Conservation (phyloP, 495 filamentous ascomycete species). For the Margaritispora aquatica region DNA sequence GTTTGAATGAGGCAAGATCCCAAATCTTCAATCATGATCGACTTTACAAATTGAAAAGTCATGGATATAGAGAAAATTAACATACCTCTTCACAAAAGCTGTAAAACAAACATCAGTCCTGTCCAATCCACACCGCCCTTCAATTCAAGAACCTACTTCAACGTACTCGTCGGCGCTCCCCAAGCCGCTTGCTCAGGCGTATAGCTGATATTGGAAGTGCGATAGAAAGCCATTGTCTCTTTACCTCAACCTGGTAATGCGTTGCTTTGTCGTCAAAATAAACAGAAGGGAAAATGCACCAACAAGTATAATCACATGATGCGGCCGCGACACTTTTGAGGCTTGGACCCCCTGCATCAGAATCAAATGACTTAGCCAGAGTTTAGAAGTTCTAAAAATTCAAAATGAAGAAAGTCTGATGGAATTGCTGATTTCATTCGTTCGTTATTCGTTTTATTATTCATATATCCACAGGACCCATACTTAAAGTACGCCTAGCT, state of each 20-base stretch:
- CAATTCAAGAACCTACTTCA: conserved; percentile 2
- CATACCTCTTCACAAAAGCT: conserved; percentile 12
- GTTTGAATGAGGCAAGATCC: not conserved
- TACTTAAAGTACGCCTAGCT: not conserved
- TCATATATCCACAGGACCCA: not conserved
- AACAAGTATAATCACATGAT: not conserved
- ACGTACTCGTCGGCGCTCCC: not conserved
- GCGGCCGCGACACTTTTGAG: too few species aligned
- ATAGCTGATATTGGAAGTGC: not conserved
- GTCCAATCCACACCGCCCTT: not conserved
- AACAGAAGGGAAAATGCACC: not conserved
- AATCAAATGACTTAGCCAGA: too few species aligned
- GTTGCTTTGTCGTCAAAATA: too few species aligned
- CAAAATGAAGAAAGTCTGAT: too few species aligned
- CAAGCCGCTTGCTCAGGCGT: not conserved
- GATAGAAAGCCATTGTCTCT: conserved; percentile 1
- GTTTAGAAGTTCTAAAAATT: too few species aligned
- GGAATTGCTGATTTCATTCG: too few species aligned
- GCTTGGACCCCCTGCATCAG: not conserved
- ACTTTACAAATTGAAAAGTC: not conserved
- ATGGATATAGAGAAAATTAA: not conserved
- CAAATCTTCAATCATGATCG: too few species aligned
- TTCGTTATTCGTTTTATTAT: too few species aligned
- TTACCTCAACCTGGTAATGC: not conserved
- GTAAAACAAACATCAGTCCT: not conserved